phyloP scores from a whole-genome alignment of 148 eudicot genomes.

The Cornus florida region DNA sequence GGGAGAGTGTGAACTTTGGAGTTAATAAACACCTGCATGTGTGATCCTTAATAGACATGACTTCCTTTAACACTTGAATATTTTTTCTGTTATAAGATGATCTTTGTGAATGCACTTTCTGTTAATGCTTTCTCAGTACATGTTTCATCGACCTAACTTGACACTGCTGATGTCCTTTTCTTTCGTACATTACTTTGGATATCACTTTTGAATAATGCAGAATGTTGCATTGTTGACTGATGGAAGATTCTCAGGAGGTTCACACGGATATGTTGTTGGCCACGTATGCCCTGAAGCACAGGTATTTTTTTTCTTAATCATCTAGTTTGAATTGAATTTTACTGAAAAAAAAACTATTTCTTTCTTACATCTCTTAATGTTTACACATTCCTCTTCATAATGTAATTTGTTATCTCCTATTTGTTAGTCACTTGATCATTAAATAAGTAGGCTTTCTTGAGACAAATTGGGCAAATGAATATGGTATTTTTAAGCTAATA shows the following conservation, averaged over 20 bases:
- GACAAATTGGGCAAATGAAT: not conserved
- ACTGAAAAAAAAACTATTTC: not conserved
- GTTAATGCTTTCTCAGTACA: not conserved
- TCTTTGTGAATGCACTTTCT: not conserved
- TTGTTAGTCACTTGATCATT: not conserved
- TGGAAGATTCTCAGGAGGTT: slow-evolving; percentile 97
- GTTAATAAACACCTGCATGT: not conserved
- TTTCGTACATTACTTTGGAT: not conserved
- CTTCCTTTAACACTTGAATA: not conserved
- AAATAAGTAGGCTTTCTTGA: not conserved
- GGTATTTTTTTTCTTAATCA: slow-evolving; percentile 29
- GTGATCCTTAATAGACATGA: not conserved
- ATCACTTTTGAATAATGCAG: slow-evolving; percentile 34
- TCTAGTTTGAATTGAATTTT: too few species aligned
- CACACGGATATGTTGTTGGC: slow-evolving; percentile 96
- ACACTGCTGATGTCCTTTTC: not conserved
- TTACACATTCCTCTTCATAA: not conserved
- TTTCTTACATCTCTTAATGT: not conserved
- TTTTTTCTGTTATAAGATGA: too few species aligned
- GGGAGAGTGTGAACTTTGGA: not conserved
- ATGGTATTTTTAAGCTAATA: not conserved
- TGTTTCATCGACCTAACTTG: not conserved
- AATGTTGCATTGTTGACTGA: slow-evolving; percentile 90
- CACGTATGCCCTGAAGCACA: slow-evolving; percentile 97
- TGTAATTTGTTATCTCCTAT: not conserved